These are phyloP conservation scores for Raphanus hybrid DNA, from an alignment of 441 rosid species.

Conservation along the genomic window DNA sequence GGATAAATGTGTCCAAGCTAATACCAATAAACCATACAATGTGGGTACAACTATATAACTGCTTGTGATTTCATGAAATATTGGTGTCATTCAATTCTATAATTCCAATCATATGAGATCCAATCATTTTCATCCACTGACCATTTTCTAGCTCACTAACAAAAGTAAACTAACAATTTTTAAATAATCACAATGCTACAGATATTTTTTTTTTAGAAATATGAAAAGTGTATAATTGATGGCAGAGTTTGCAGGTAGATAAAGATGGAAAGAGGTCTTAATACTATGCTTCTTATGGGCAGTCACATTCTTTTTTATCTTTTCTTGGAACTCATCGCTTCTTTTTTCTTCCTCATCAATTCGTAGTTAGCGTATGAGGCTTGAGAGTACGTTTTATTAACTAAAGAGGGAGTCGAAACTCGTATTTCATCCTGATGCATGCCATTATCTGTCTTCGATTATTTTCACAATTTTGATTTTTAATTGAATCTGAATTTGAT, in stretches of 20 bases:
- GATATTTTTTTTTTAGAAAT: neutral
- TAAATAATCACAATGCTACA: no score
- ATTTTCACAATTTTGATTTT: no score
- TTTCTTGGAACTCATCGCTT: constrained; percentile 37
- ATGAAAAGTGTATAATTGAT: constrained; percentile 24
- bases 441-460: no score
- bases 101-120: constrained; percentile 27
- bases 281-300: constrained; percentile 42
- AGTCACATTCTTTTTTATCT: constrained; percentile 14
- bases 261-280: constrained; percentile 32
- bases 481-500: no score
- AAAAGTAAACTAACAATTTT: neutral
- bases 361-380: neutral
- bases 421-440: no score
- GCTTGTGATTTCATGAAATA: constrained; percentile 15
- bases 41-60: constrained; percentile 28
- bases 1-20: no score
- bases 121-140: constrained; percentile 29
- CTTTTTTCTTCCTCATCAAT: neutral
- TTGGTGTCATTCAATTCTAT: constrained; percentile 30
- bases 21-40: constrained; percentile 2
- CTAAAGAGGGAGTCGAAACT: neutral
- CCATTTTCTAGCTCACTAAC: neutral
- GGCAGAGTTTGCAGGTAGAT: constrained; percentile 27
- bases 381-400: neutral